Percentiles rank a stretch among this genome's conserved stretches.
These are phyloP conservation scores for Escallonia herrerae DNA, from an alignment of 129 eudicot species.

Conservation along the genomic window DNA sequence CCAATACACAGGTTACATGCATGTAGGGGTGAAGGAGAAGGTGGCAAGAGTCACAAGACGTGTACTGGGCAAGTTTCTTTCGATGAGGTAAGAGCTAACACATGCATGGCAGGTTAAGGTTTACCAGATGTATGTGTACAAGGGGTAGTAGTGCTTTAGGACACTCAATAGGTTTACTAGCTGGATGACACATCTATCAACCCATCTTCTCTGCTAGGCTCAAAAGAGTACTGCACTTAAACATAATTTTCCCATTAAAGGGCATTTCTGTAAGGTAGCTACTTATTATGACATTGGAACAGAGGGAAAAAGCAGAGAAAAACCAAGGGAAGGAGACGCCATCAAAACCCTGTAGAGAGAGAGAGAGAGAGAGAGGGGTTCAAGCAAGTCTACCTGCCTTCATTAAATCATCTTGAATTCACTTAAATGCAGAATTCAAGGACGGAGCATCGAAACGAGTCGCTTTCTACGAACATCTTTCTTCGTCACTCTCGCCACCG, in stretches of 20 bases:
- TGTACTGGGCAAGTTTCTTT: neutral
- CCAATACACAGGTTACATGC: too few relatives aligned
- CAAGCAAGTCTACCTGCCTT: slow-evolving; percentile 36
- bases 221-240: neutral
- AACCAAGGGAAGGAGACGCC: neutral
- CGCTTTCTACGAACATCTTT: slow-evolving; percentile 42
- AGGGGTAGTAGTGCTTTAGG: neutral
- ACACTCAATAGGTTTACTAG: neutral
- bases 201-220: neutral
- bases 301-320: neutral
- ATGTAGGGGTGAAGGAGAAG: too few relatives aligned
- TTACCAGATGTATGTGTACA: too few relatives aligned
- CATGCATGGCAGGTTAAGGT: neutral
- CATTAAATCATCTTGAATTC: slow-evolving; percentile 41
- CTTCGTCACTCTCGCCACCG: slow-evolving; percentile 42
- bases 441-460: slow-evolving; percentile 40
- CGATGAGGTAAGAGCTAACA: neutral
- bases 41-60: too few relatives aligned
- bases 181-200: slow-evolving; percentile 4
- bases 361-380: slow-evolving; percentile 8
- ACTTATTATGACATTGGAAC: neutral
- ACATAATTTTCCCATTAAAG: neutral
- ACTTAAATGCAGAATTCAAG: slow-evolving; percentile 40
- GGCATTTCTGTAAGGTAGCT: neutral
- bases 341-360: neutral